These are phyloP conservation scores for Conoideocrella luteorostrata DNA, from an alignment of 2,329 filamentous ascomycete species.

Conservation along the genomic window DNA sequence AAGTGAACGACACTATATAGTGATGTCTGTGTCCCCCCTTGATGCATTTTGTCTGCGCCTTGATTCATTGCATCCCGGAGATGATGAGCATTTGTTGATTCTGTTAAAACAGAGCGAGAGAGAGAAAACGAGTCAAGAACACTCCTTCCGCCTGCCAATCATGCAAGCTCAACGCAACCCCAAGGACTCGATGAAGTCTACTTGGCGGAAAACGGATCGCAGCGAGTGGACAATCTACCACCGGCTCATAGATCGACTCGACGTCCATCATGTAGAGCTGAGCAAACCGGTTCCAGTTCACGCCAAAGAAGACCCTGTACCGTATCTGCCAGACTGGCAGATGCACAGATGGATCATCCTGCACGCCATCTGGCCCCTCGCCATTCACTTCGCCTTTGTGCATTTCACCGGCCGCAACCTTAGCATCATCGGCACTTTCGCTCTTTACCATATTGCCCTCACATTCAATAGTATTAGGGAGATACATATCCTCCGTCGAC, in stretches of 20 bases:
- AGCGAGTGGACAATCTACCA: slow-evolving; percentile 14
- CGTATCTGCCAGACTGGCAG: slow-evolving; percentile 21
- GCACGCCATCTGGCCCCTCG: slow-evolving; percentile 5
- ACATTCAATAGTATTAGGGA: slow-evolving; percentile 25
- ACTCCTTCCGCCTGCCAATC: no score
- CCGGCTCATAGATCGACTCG: slow-evolving; percentile 12
- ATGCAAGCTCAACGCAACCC: slow-evolving; percentile 10
- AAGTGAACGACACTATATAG: not conserved
- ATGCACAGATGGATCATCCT: slow-evolving; percentile 26
- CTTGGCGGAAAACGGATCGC: slow-evolving; percentile 13
- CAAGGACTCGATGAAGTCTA: slow-evolving; percentile 18
- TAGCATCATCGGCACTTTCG: slow-evolving; percentile 3
- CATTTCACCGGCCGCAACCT: slow-evolving; percentile 18
- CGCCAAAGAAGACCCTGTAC: slow-evolving; percentile 25
- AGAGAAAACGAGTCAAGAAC: no score
- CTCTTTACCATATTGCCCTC: slow-evolving; percentile 23
- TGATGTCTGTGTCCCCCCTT: not conserved
- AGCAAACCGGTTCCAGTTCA: slow-evolving; percentile 20
- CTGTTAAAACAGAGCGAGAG: no score
- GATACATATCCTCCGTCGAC: slow-evolving; percentile 21
- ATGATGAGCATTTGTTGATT: no score
- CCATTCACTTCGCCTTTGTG: slow-evolving; percentile 16
- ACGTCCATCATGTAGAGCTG: slow-evolving; percentile 12
- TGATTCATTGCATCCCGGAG: no score
- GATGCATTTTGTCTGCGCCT: not conserved